Evolutionary conservation across 768 basidiomycete genomes (phyloP).

Genomic region (Aureoboletus auriporus): DNA sequence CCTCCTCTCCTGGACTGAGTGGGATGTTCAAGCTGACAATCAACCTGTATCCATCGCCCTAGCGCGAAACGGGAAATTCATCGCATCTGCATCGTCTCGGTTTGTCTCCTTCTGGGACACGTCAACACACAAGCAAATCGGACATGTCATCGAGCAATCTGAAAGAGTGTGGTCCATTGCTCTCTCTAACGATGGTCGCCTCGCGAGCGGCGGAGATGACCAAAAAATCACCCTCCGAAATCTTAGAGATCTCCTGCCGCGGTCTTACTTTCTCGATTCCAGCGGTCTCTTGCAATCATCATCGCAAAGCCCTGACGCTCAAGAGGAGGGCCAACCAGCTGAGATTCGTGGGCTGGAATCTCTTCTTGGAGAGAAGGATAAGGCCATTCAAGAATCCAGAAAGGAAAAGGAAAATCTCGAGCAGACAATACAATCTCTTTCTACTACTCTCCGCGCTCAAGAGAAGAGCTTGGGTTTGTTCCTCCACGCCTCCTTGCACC

Average conservation of each 20-base stretch:
- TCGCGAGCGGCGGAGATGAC: constrained; percentile 4
- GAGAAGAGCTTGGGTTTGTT: neutral
- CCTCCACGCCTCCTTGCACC: neutral
- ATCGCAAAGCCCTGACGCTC: neutral
- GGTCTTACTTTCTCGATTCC: neutral
- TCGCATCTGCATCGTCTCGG: neutral
- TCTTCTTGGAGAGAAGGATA: constrained; percentile 1
- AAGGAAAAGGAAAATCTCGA: neutral
- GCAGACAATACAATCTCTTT: neutral
- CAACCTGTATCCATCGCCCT: constrained; percentile 1
- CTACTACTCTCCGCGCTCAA: neutral
- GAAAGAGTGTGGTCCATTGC: constrained; percentile 3
- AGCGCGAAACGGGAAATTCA: constrained; percentile 1
- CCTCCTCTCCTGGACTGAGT: constrained; percentile 1
- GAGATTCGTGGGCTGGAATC: neutral
- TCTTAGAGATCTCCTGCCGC: constrained; percentile 2
- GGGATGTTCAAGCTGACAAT: neutral
- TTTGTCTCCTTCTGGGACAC: constrained; percentile 7
- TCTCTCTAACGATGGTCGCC: neutral
- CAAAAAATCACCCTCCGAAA: constrained; percentile 1
- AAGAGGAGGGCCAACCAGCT: neutral
- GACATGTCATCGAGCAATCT: neutral
- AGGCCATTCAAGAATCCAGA: neutral
- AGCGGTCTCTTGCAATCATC: neutral
- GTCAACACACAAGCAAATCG: neutral